phyloP scores from a whole-genome alignment of 2,329 filamentous ascomycete genomes.

The Sporothrix globosa region DNA sequence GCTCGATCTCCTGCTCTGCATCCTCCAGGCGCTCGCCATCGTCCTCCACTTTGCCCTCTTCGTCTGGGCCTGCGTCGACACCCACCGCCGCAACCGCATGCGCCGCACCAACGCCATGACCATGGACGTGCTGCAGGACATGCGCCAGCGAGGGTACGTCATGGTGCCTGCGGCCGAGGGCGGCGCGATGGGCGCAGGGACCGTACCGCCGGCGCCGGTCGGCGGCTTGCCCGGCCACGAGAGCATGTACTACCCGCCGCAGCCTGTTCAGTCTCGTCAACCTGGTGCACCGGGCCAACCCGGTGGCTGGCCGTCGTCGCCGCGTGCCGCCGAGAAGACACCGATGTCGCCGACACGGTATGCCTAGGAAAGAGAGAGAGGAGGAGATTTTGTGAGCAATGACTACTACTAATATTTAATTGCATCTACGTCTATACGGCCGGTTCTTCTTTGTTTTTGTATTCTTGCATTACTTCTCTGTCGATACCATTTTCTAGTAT shows the following conservation, averaged over 20 bases:
- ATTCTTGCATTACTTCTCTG: background rate
- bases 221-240: conserved; percentile 7
- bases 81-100: conserved; percentile 26
- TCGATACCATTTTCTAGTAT: conserved; percentile 16
- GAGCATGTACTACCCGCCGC: conserved; percentile 20
- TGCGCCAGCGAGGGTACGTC: conserved; percentile 32
- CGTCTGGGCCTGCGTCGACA: conserved; percentile 37
- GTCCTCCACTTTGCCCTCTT: conserved; percentile 46
- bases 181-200: background rate
- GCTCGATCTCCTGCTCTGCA: background rate
- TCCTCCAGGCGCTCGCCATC: conserved; percentile 50
- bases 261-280: background rate
- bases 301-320: background rate
- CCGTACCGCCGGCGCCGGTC: background rate
- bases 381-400: too few relatives aligned
- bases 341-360: background rate
- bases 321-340: conserved; percentile 21
- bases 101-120: conserved; percentile 2
- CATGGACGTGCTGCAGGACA: conserved; percentile 30
- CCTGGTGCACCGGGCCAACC: background rate
- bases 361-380: background rate
- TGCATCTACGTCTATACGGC: background rate
- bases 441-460: conserved; percentile 1
- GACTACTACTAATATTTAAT: conserved; percentile 17
- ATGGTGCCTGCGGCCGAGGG: conserved; percentile 29